Percentiles rank a stretch among this genome's conserved stretches.
phyloP scores from a whole-genome alignment of 495 filamentous ascomycete genomes.

The Aspergillus ostianus region DNA sequence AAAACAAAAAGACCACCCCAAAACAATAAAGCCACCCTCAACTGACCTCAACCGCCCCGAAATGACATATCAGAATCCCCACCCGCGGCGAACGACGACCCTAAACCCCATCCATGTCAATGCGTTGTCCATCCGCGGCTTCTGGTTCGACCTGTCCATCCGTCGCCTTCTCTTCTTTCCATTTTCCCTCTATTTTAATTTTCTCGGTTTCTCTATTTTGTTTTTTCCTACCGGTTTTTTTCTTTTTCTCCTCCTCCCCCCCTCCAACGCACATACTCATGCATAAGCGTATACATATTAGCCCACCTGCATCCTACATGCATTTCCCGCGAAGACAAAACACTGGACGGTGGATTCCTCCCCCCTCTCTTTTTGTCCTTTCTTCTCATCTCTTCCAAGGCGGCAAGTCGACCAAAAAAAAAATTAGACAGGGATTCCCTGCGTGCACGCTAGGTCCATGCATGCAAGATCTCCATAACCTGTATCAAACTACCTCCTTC shows the following conservation, averaged over 20 bases:
- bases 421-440: slow-evolving; percentile 10
- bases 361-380: no score
- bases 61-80: slow-evolving; percentile 3
- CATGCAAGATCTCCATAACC: slow-evolving; percentile 12
- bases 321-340: not conserved
- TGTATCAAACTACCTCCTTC: not conserved
- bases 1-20: no score
- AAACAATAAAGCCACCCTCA: not conserved
- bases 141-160: not conserved
- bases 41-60: not conserved
- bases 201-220: no score
- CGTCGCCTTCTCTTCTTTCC: not conserved
- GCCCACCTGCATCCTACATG: slow-evolving; percentile 4
- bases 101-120: slow-evolving; percentile 7
- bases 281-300: not conserved
- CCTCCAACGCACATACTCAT: not conserved
- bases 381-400: not conserved
- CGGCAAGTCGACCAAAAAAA: not conserved
- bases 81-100: not conserved
- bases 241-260: slow-evolving; percentile 7
- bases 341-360: not conserved
- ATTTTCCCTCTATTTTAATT: no score
- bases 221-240: not conserved
- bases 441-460: slow-evolving; percentile 3
- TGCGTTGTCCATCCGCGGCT: slow-evolving; percentile 15